Evolutionary conservation across 208 protist species (phyloP).

Genomic region (Vickermania spadyakhi): DNA sequence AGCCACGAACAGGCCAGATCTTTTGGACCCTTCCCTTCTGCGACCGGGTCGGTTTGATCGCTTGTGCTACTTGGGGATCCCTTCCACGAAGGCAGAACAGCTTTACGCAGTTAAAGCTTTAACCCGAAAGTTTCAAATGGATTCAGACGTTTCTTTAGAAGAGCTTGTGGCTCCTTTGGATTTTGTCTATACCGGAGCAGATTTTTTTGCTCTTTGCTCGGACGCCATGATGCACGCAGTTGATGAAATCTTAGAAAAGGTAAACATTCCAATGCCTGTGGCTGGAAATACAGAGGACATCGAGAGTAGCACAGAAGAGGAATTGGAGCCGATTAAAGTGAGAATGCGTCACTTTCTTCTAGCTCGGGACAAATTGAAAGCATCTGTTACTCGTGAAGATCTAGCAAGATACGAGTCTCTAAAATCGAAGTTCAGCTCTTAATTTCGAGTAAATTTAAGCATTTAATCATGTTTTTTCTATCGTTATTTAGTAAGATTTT

Average conservation of each 20-base stretch:
- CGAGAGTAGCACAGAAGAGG: not conserved
- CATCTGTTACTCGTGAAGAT: slow-evolving; percentile 73
- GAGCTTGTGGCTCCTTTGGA: slow-evolving; percentile 56
- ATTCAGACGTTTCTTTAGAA: slow-evolving; percentile 45
- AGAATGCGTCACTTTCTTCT: slow-evolving; percentile 69
- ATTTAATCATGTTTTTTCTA: no score
- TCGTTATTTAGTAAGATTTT: no score
- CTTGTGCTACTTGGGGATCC: slow-evolving; percentile 83
- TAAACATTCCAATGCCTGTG: slow-evolving; percentile 6
- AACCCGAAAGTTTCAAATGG: slow-evolving; percentile 77
- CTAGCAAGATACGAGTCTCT: slow-evolving; percentile 64
- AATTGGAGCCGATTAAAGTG: slow-evolving; percentile 25
- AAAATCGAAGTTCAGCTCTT: slow-evolving; percentile 46
- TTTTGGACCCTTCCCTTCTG: slow-evolving; percentile 88
- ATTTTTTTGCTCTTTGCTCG: slow-evolving; percentile 91
- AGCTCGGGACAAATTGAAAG: slow-evolving; percentile 65
- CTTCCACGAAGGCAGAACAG: slow-evolving; percentile 67
- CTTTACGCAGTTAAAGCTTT: slow-evolving; percentile 63
- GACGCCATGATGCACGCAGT: slow-evolving; percentile 94
- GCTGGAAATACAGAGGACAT: slow-evolving; percentile 3
- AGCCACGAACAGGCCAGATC: slow-evolving; percentile 88
- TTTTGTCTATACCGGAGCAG: slow-evolving; percentile 91
- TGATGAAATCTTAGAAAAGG: slow-evolving; percentile 57
- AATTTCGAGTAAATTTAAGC: no score
- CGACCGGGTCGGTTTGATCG: slow-evolving; percentile 89